Evolutionary conservation across 129 eudicot species (phyloP), one percentile per base, ranked within the genome.

Genomic region (Tanacetum coccineum): DNA sequence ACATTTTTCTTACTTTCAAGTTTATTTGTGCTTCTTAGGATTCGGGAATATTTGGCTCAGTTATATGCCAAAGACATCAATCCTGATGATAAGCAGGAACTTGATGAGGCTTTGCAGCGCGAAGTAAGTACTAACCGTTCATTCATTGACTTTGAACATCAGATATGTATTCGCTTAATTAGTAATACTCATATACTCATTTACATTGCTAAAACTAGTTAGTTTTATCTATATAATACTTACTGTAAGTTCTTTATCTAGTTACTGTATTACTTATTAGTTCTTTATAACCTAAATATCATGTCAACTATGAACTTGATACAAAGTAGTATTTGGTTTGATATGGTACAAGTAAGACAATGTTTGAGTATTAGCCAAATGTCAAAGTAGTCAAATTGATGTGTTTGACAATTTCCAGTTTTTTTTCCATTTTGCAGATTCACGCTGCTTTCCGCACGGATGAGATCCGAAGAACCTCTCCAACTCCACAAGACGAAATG

Each of bases 391-490:
- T 14, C 20, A 36, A 65, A 46, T 56, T 30, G 17, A 36, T 32
- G n/a, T 56, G 66, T 48, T 56, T 5, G 22, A 46, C 8, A 1
- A 4, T 65, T 75, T 58, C 6, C 15, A 40, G 58, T 49, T 58
- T 13, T 10, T 47, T 25, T 15, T 3, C 1, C 11, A 21, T 12
- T 70, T 6, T 66, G 71, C 78, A 93, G 99, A 93, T 93, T 67
- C 99, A 93, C 86, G 98, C 98, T 71, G 98, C 98, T 64, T 93
- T 93, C 68, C 95, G 95, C 40, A 93, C 98, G 64, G 98, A 93
- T 75, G 98, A 93, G 60, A 93, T 93, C 62, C 82, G 96, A 19
- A 86, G 98, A 72, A 80, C 81, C 46, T 83, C 89, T 57, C 98
- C 98, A 4, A 84, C 96, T 32, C 98, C 98, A 46, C 98, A 93